Evolutionary conservation across 1,139 yeast species (phyloP), one percentile per base, ranked within the genome.

Genomic region (Hyphopichia khmerensis): DNA sequence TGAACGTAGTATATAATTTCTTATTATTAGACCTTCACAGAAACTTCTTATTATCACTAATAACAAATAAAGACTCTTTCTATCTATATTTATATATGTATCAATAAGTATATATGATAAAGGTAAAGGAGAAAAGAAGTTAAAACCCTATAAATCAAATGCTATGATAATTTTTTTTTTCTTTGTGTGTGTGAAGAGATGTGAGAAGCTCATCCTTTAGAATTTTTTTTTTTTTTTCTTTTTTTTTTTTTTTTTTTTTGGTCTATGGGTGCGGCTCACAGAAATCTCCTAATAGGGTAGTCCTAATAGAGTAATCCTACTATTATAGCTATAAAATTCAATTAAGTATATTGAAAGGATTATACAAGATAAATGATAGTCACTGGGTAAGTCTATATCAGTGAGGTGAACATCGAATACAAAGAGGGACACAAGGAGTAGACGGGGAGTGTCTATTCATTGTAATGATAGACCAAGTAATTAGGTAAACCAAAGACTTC

Each of bases 401-500:
- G n/a, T n/a, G n/a, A n/a, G n/a, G n/a, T n/a, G n/a, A n/a, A n/a
- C n/a, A n/a, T n/a, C n/a, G n/a, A n/a, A n/a, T n/a, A n/a, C n/a
- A n/a, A n/a, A n/a, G n/a, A n/a, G n/a, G n/a, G n/a, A n/a, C n/a
- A n/a, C n/a, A n/a, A n/a, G n/a, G n/a, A n/a, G n/a, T n/a, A n/a
- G n/a, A n/a, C n/a, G n/a, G n/a, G n/a, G n/a, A n/a, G n/a, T n/a
- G n/a, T n/a, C n/a, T 63, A 83, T 62, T 85, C 93, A 57, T 86
- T 84, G 63, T 75, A 79, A 57, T 93, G 99, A 64, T 79, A 93
- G 27, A 93, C 97, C 59, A 93, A 71, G 64, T 93, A 93, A 65
- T 93, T 90, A 42, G 99, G 99, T 59, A 93, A 75, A 4, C 99
- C 99, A 63, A 75, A 85, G 21, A 91, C 91, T 54, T 85, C 87